phyloP scores from a whole-genome alignment of 139 green algal species.

The Chlorella sp. region DNA sequence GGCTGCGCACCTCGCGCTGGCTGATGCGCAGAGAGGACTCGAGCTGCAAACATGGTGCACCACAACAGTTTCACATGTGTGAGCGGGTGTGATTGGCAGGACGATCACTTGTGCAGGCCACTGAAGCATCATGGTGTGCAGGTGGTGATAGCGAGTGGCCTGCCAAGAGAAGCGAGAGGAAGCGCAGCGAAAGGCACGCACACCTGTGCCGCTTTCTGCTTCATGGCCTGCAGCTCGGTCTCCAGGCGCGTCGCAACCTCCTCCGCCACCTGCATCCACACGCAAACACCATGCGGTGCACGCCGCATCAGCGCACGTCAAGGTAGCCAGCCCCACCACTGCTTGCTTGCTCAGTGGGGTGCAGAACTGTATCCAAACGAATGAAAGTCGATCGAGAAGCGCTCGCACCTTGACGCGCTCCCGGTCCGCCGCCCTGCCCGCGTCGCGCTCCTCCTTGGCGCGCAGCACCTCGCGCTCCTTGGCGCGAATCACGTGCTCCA shows the following conservation, averaged over 20 bases:
- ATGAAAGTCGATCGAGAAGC: too few species aligned
- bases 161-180: too few species aligned
- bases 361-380: too few species aligned
- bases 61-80: neutral
- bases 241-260: conserved; percentile 30
- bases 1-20: conserved; percentile 12
- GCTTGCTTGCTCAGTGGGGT: too few species aligned
- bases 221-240: conserved; percentile 18
- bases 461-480: conserved; percentile 21
- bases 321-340: too few species aligned
- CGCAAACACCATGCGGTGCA: neutral
- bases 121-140: too few species aligned
- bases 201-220: conserved; percentile 9
- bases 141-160: too few species aligned
- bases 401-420: conserved; percentile 20
- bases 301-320: too few species aligned
- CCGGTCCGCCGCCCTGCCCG: conserved; percentile 20
- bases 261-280: conserved; percentile 15
- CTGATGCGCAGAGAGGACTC: conserved; percentile 14
- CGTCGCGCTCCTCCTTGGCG: conserved; percentile 23
- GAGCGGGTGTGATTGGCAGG: too few species aligned
- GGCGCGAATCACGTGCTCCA: conserved; percentile 24
- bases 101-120: too few species aligned
- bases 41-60: neutral
- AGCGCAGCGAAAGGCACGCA: too few species aligned